A percentile compares a stretch with the other conserved stretches of the same genome.
These are phyloP conservation scores for Aspergillus sclerotialis DNA, from an alignment of 2,329 filamentous ascomycete genomes.

Conservation along the genomic window DNA sequence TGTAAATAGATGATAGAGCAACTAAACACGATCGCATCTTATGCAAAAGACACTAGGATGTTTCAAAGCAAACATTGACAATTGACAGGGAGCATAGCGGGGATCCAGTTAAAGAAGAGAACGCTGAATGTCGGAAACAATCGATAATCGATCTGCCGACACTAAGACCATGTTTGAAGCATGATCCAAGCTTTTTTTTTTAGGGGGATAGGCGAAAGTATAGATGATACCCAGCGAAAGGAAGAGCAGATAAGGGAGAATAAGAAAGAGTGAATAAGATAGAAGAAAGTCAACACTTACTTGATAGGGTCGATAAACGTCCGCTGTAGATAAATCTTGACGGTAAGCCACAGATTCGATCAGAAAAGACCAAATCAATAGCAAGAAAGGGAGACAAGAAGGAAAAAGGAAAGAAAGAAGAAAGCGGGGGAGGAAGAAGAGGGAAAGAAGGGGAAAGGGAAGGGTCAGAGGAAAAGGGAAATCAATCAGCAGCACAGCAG, in stretches of 20 bases:
- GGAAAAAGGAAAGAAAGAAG: constrained; percentile 7
- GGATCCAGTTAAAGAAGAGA: too few relatives aligned
- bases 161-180: too few relatives aligned
- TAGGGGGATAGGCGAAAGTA: too few relatives aligned
- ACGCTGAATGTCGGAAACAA: too few relatives aligned
- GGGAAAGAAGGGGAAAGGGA: constrained; percentile 1
- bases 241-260: constrained; percentile 1
- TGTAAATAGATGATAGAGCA: constrained; percentile 1
- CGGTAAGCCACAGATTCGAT: constrained; percentile 11
- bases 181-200: too few relatives aligned
- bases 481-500: constrained; percentile 1
- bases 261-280: constrained; percentile 4
- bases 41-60: neutral
- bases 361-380: constrained; percentile 7
- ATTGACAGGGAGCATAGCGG: neutral
- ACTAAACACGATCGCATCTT: too few relatives aligned
- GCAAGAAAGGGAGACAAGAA: constrained; percentile 6
- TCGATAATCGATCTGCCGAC: too few relatives aligned
- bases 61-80: neutral
- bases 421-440: constrained; percentile 3
- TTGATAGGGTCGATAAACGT: constrained; percentile 33
- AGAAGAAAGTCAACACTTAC: constrained; percentile 23
- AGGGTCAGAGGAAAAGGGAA: constrained; percentile 6
- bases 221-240: too few relatives aligned
- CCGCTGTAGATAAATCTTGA: constrained; percentile 16